Base-by-base conservation (phyloP, 140 eudicot genomes). In the Cichorium intybus region DNA sequence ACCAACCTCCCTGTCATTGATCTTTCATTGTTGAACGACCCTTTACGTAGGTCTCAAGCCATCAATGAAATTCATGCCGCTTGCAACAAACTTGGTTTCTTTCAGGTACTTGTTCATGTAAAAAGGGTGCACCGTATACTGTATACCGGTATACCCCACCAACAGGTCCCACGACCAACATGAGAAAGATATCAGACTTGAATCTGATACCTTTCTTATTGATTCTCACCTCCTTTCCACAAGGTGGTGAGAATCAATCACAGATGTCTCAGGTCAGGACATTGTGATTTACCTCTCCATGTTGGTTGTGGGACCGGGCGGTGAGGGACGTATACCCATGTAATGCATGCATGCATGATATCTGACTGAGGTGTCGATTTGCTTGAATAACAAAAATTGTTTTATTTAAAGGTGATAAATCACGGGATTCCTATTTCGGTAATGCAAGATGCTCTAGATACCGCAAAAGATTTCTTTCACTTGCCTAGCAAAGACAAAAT, bases 401-500 rank as follows among this genome's bases (percentile, higher is more conserved):
- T 33, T 68, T 57, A 17, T 18, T 58, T 37, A 41, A 78, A 81
- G 93, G 87, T 85, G 69, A 66, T 85, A 46, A 81, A 81, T 51
- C 93, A 85, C 73, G 93, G 85, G 37, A 79, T 85, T 52, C 78
- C 83, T 34, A 7, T 54, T 14, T 72, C 72, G 16, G 64, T 70
- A 72, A 72, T 73, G 53, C 68, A 72, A 17, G 83, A 72, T 50
- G 82, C 93, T 43, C 47, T 81, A 49, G 93, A 76, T n/a, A 29
- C 70, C 28, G 85, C 92, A 10, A 48, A 51, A 37, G 81, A 78
- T 68, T 85, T 81, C 69, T 85, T 85, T 56, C 49, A 72, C 48
- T 68, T 85, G 52, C 66, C 87, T 16, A 66, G 54, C 41, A 81
- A 78, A 29, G 82, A 76, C 66, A 84, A 84, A 77, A 74, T 77